Evolutionary conservation across 306 rosid genomes (phyloP).

Genomic region (Acacia crassicarpa): DNA sequence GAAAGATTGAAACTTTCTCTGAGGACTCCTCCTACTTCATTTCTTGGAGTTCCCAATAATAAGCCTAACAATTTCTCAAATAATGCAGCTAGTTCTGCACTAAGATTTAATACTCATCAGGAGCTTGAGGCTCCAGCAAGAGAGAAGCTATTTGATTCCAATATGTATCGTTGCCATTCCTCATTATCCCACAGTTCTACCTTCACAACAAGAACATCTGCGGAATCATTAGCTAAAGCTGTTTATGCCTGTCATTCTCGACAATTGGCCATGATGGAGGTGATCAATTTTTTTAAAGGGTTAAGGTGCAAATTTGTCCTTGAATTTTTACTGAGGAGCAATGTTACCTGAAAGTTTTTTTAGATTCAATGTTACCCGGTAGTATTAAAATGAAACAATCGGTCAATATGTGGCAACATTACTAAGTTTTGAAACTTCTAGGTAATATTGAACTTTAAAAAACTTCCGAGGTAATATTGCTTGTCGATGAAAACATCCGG

Average conservation of each 20-base stretch:
- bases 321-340: rapidly evolving
- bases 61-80: slow-evolving; percentile 34
- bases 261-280: slow-evolving; percentile 89
- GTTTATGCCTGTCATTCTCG: slow-evolving; percentile 74
- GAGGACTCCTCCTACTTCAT: slow-evolving; percentile 47
- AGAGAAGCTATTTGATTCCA: slow-evolving; percentile 56
- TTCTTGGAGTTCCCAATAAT: slow-evolving; percentile 35
- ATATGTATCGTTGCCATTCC: slow-evolving; percentile 74
- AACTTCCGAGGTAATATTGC: no score
- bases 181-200: slow-evolving; percentile 63
- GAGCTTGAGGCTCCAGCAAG: slow-evolving; percentile 31
- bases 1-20: slow-evolving; percentile 48
- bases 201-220: slow-evolving; percentile 46
- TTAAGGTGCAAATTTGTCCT: no score
- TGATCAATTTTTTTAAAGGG: slow-evolving; percentile 19
- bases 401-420: no score
- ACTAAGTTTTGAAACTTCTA: no score
- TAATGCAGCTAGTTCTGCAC: slow-evolving; percentile 44
- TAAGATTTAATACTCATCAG: slow-evolving; percentile 41
- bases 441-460: no score
- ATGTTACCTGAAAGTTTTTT: no score
- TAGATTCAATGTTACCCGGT: no score
- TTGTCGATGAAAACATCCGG: no score
- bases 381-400: no score
- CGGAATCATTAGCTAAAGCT: slow-evolving; percentile 50